Evolutionary conservation across 495 filamentous ascomycete genomes (phyloP).

Genomic region (Penicillium turbatum): DNA sequence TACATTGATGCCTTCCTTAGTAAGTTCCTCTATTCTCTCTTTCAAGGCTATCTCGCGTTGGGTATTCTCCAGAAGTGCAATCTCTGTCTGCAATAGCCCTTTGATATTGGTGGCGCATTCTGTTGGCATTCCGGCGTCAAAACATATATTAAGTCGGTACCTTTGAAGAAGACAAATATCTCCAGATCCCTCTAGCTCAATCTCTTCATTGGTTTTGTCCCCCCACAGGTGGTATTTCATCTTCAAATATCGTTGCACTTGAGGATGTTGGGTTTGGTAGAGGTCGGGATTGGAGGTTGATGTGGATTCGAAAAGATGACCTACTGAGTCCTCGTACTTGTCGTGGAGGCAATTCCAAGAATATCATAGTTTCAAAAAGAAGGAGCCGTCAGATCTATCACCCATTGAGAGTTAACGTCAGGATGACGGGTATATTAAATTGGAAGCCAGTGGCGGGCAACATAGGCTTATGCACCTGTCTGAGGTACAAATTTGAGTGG

Average conservation of each 20-base stretch:
- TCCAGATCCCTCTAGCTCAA: neutral
- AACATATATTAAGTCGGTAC: neutral
- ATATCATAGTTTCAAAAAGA: neutral
- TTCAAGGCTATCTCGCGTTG: conserved; percentile 3
- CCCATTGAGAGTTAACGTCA: neutral
- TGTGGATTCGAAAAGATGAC: neutral
- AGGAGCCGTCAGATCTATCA: neutral
- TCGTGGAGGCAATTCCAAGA: neutral
- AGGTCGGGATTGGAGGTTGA: neutral
- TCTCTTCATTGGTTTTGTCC: neutral
- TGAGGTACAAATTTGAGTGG: neutral
- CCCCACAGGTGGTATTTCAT: neutral
- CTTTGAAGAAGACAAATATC: conserved; percentile 1
- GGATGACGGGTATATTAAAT: neutral
- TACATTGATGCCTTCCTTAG: neutral
- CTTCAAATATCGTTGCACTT: neutral
- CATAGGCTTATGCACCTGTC: neutral
- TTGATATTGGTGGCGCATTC: neutral
- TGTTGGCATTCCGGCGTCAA: neutral
- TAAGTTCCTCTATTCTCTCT: neutral
- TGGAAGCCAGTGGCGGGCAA: neutral
- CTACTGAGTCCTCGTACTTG: neutral
- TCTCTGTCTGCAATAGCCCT: conserved; percentile 1
- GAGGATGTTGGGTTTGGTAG: neutral
- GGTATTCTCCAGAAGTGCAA: conserved; percentile 7